Evolutionary conservation across 176 grass and related monocot genomes (phyloP).

Genomic region (Ananas comosus): DNA sequence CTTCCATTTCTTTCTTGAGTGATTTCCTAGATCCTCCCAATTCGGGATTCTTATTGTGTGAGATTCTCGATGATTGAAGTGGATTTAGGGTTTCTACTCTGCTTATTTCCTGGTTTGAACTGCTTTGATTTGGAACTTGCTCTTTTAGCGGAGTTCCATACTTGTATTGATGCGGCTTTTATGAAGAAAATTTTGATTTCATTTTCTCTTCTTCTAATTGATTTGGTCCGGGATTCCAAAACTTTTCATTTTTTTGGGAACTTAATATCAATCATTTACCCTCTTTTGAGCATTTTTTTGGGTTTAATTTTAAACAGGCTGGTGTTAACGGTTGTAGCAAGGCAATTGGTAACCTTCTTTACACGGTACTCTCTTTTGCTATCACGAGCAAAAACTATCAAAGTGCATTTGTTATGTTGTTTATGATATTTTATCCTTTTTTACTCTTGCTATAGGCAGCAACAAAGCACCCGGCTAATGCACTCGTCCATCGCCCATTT

Average conservation of each 20-base stretch:
- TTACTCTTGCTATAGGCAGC: conserved; percentile 49
- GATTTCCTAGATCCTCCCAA: not conserved
- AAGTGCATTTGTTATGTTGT: not conserved
- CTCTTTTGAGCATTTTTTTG: not conserved
- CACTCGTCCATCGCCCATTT: conserved; percentile 67
- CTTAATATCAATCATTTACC: not conserved
- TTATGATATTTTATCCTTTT: conserved; percentile 10
- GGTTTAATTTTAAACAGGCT: conserved; percentile 35
- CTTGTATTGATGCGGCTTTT: too few relatives aligned
- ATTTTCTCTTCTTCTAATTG: not conserved
- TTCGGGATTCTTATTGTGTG: not conserved
- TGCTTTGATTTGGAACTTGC: not conserved
- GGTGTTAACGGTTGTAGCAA: conserved; percentile 53
- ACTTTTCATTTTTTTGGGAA: not conserved
- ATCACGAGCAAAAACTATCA: not conserved
- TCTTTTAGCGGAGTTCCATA: too few relatives aligned
- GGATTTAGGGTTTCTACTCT: not conserved
- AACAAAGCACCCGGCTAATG: conserved; percentile 77
- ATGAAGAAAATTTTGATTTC: too few relatives aligned
- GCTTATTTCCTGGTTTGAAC: too few relatives aligned
- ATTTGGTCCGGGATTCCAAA: not conserved
- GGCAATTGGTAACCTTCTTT: conserved; percentile 74
- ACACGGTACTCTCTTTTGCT: conserved; percentile 33
- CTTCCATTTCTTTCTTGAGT: not conserved
- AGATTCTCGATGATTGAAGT: not conserved